Percentiles rank a stretch among this genome's conserved stretches.
phyloP scores from a whole-genome alignment of 495 filamentous ascomycete species.

The Tuber borchii region DNA sequence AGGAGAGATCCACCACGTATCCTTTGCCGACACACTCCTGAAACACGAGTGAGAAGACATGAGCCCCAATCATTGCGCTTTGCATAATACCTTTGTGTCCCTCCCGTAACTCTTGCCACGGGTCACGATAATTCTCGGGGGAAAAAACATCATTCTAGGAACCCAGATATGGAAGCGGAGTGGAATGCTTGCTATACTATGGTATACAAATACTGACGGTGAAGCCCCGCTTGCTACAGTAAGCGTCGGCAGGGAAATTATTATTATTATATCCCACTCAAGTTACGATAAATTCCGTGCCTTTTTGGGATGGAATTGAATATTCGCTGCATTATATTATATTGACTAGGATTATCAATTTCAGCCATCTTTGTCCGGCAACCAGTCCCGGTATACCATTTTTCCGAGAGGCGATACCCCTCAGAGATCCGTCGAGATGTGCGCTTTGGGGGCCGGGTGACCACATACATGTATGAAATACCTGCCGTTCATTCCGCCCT shows the following conservation, averaged over 20 bases:
- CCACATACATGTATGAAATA: background rate
- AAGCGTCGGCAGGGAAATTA: background rate
- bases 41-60: slow-evolving; percentile 4
- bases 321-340: no score
- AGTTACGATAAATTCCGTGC: background rate
- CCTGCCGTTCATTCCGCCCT: background rate
- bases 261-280: background rate
- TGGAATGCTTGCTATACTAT: background rate
- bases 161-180: background rate
- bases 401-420: no score
- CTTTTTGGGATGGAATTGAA: no score
- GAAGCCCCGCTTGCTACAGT: background rate
- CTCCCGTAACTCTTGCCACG: background rate
- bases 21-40: background rate
- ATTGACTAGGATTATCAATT: background rate
- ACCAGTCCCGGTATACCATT: no score
- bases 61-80: background rate
- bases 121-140: background rate
- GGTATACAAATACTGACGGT: background rate
- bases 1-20: background rate
- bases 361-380: background rate
- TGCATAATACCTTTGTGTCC: background rate
- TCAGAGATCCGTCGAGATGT: background rate
- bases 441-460: background rate
- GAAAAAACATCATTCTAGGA: background rate